A percentile compares a stretch with the other conserved stretches of the same genome.
Conservation (phyloP, 768 basidiomycete species). For the Terana coerulea region DNA sequence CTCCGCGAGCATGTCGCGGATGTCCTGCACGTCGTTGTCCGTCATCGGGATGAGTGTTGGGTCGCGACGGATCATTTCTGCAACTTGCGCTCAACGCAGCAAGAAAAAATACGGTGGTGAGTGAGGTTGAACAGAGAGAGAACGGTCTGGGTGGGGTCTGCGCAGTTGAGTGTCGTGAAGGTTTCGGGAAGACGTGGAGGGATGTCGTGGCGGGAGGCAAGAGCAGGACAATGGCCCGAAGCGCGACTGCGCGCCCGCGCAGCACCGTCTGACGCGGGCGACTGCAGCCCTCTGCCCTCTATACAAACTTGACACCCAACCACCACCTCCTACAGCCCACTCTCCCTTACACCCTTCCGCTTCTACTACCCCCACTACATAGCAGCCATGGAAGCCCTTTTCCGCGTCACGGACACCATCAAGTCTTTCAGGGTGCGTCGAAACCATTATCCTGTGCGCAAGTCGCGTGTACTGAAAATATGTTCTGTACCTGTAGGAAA, state of each 20-base stretch:
- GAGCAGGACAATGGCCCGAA: background rate
- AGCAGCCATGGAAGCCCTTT: conserved; percentile 54
- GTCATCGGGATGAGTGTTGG: conserved; percentile 76
- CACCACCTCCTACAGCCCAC: conserved; percentile 7
- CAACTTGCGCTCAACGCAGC: background rate
- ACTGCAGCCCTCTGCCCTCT: background rate
- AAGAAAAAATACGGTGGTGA: background rate
- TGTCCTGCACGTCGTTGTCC: conserved; percentile 75
- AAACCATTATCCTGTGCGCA: background rate
- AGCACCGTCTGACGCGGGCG: too few relatives aligned
- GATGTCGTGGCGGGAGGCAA: conserved; percentile 2
- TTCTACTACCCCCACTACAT: conserved; percentile 1
- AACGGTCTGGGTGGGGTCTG: background rate
- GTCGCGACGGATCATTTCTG: conserved; percentile 66
- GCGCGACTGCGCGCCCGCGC: background rate
- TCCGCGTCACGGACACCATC: conserved; percentile 66
- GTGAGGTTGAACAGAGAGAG: background rate
- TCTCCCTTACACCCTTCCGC: background rate
- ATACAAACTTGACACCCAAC: conserved; percentile 4
- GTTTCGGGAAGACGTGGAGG: too few relatives aligned
- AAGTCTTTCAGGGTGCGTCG: conserved; percentile 64
- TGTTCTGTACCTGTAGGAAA: conserved; percentile 57
- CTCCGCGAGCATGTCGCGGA: conserved; percentile 42
- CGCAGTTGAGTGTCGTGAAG: background rate
- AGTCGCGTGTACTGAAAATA: background rate